phyloP scores from a whole-genome alignment of 2,329 filamentous ascomycete species.

The Blastomyces parvus region DNA sequence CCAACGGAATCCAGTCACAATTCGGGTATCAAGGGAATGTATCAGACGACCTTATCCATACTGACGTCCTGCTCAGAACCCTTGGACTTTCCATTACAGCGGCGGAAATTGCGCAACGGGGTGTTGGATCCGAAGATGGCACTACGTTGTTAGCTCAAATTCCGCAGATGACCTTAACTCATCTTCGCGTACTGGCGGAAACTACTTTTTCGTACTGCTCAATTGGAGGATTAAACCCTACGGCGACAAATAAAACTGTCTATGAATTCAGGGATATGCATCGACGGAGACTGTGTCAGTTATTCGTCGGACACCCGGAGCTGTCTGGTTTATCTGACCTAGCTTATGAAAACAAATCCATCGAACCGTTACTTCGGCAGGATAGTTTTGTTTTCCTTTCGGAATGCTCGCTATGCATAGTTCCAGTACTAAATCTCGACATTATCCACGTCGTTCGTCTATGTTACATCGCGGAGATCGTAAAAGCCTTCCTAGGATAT shows the following conservation, averaged over 20 bases:
- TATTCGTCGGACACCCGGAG: constrained; percentile 55
- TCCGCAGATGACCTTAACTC: constrained; percentile 71
- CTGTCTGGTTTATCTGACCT: constrained; percentile 27
- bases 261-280: constrained; percentile 59
- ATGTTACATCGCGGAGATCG: constrained; percentile 83
- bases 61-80: constrained; percentile 34
- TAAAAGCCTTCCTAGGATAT: constrained; percentile 62
- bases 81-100: constrained; percentile 81
- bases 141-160: constrained; percentile 73
- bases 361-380: constrained; percentile 31
- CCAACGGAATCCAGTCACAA: constrained; percentile 41
- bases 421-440: constrained; percentile 59
- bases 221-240: constrained; percentile 58
- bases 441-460: constrained; percentile 71
- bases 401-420: constrained; percentile 63
- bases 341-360: constrained; percentile 27
- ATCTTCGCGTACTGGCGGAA: constrained; percentile 79
- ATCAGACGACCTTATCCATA: constrained; percentile 41
- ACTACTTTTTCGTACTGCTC: constrained; percentile 78
- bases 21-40: constrained; percentile 37
- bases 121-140: constrained; percentile 62
- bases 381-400: constrained; percentile 56
- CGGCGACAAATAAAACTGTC: constrained; percentile 52
- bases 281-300: constrained; percentile 62
- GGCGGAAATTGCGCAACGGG: constrained; percentile 84